A percentile compares a stretch with the other conserved stretches of the same genome.
Conservation (phyloP, 2,329 filamentous ascomycete species). For the Pseudopithomyces chartarum region DNA sequence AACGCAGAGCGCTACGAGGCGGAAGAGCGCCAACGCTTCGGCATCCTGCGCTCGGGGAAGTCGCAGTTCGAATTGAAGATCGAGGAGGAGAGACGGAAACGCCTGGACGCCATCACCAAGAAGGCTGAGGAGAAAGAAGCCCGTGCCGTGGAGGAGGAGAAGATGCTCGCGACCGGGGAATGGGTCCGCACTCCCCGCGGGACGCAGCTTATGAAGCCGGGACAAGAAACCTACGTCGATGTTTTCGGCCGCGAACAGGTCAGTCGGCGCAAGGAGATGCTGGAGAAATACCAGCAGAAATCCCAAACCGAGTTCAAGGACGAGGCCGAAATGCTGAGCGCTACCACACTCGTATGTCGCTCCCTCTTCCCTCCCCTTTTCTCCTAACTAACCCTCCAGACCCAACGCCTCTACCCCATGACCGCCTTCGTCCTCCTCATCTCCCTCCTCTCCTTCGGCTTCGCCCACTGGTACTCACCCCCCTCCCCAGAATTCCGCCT, state of each 20-base stretch:
- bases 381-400: slow-evolving; percentile 18
- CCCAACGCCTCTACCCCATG: slow-evolving; percentile 44
- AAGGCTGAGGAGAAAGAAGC: slow-evolving; percentile 41
- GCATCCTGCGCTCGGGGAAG: slow-evolving; percentile 39
- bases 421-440: slow-evolving; percentile 38
- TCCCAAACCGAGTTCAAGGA: slow-evolving; percentile 29
- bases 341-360: slow-evolving; percentile 39
- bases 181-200: slow-evolving; percentile 39
- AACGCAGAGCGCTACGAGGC: slow-evolving; percentile 22
- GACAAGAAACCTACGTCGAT: slow-evolving; percentile 40
- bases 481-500: slow-evolving; percentile 38
- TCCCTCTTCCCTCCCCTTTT: not conserved
- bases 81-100: slow-evolving; percentile 35
- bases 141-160: slow-evolving; percentile 34
- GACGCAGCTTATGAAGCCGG: slow-evolving; percentile 42
- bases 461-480: slow-evolving; percentile 40
- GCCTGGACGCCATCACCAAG: slow-evolving; percentile 33
- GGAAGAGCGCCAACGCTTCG: slow-evolving; percentile 33
- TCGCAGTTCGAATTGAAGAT: slow-evolving; percentile 43
- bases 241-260: slow-evolving; percentile 40
- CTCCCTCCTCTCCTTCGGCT: slow-evolving; percentile 28
- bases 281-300: slow-evolving; percentile 32
- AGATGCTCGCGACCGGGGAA: slow-evolving; percentile 39
- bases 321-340: slow-evolving; percentile 32
- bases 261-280: slow-evolving; percentile 34